Evolutionary conservation across 257 asterid species (phyloP).

Genomic region (Fraxinus cuspidata): DNA sequence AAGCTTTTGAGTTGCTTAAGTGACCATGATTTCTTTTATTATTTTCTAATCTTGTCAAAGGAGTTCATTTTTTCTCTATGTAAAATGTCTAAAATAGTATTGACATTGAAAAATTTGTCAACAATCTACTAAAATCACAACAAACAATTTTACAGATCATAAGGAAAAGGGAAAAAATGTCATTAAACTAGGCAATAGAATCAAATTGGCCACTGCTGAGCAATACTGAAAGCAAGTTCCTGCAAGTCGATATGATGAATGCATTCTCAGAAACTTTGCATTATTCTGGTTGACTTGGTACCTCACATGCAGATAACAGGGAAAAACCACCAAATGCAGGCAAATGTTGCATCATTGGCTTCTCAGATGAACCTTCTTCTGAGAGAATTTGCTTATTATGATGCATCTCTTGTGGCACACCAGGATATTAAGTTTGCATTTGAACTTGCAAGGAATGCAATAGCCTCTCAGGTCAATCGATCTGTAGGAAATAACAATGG

Average conservation of each 20-base stretch:
- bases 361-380: constrained; percentile 41
- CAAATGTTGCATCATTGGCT: constrained; percentile 30
- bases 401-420: constrained; percentile 31
- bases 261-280: background rate
- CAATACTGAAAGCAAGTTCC: background rate
- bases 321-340: constrained; percentile 15
- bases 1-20: background rate
- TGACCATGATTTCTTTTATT: background rate
- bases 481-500: constrained; percentile 24
- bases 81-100: background rate
- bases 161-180: background rate
- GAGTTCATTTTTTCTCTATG: constrained; percentile 6
- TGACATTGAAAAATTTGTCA: background rate
- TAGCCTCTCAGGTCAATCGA: constrained; percentile 31
- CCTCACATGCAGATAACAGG: constrained; percentile 49
- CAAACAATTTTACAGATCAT: background rate
- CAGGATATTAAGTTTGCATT: constrained; percentile 40
- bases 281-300: constrained; percentile 12
- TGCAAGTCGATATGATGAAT: background rate
- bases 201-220: background rate
- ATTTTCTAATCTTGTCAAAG: background rate
- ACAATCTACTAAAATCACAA: background rate
- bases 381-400: constrained; percentile 32
- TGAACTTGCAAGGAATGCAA: constrained; percentile 44
- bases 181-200: background rate